These are phyloP conservation scores for Suaeda aralocaspica DNA, from an alignment of 148 eudicot genomes.

Conservation along the genomic window DNA sequence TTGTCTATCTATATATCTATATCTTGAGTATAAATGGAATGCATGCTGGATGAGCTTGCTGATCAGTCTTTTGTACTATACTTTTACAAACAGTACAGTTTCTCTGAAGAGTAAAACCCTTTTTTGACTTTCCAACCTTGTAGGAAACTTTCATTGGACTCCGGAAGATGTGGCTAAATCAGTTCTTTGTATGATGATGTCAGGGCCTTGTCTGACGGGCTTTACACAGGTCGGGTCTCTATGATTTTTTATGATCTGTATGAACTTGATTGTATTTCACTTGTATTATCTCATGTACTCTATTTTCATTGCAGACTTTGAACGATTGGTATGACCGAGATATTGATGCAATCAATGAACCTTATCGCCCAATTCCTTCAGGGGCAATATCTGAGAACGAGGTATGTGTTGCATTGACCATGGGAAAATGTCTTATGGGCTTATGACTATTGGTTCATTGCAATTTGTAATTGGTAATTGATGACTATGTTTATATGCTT, in stretches of 20 bases:
- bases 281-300: slow-evolving; percentile 17
- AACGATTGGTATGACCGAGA: slow-evolving; percentile 99
- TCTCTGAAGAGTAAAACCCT: neutral
- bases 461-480: no score
- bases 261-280: slow-evolving; percentile 12
- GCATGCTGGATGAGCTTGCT: neutral
- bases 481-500: slow-evolving; percentile 18
- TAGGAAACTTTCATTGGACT: slow-evolving; percentile 95
- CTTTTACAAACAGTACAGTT: neutral
- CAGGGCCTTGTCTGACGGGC: slow-evolving; percentile 93
- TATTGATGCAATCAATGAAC: slow-evolving; percentile 96
- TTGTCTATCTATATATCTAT: neutral
- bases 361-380: slow-evolving; percentile 96
- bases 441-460: neutral
- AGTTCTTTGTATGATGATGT: slow-evolving; percentile 86
- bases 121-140: slow-evolving; percentile 15
- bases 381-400: slow-evolving; percentile 88
- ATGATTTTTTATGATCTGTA: neutral
- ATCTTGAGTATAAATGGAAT: neutral
- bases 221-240: slow-evolving; percentile 68
- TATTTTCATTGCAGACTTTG: slow-evolving; percentile 52
- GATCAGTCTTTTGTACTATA: neutral
- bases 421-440: neutral
- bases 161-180: slow-evolving; percentile 87
- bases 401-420: slow-evolving; percentile 33